phyloP scores from a whole-genome alignment of 2,329 filamentous ascomycete genomes.

The Neonectria hederae region DNA sequence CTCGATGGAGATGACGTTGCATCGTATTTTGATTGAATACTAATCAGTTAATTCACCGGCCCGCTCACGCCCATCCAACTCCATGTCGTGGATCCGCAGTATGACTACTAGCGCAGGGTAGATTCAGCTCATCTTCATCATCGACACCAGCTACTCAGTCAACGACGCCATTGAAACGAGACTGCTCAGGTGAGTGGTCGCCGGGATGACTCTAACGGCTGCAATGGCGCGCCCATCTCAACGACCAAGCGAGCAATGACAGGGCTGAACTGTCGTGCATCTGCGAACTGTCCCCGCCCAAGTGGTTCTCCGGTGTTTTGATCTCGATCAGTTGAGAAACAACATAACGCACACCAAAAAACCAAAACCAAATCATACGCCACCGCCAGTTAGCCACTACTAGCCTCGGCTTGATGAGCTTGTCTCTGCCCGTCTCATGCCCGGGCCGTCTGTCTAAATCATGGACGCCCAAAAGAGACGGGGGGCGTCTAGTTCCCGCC shows the following conservation, averaged over 20 bases:
- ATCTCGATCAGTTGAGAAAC: slow-evolving; percentile 2
- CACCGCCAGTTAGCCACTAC: background rate
- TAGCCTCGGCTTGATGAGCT: background rate
- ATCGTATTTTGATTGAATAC: background rate
- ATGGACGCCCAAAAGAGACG: background rate
- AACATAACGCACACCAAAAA: background rate
- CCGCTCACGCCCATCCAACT: background rate
- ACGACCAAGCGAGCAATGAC: background rate
- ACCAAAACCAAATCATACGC: background rate
- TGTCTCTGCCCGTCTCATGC: background rate
- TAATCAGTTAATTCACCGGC: background rate
- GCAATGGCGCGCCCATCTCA: background rate
- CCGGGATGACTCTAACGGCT: background rate
- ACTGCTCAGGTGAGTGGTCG: slow-evolving; percentile 1
- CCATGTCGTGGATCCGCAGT: background rate
- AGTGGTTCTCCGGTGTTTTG: background rate
- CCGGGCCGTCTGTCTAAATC: background rate
- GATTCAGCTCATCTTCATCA: background rate
- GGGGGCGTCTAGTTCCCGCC: slow-evolving; percentile 11
- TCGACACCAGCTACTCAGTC: background rate
- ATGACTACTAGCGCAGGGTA: background rate
- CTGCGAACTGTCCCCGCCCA: slow-evolving; percentile 4
- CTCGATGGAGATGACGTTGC: slow-evolving; percentile 4
- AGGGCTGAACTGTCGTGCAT: background rate
- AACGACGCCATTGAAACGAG: background rate